A percentile compares a stretch with the other conserved stretches of the same genome.
These are phyloP conservation scores for Plectosphaerella sp. DNA, from an alignment of 2,329 filamentous ascomycete genomes.

Conservation along the genomic window DNA sequence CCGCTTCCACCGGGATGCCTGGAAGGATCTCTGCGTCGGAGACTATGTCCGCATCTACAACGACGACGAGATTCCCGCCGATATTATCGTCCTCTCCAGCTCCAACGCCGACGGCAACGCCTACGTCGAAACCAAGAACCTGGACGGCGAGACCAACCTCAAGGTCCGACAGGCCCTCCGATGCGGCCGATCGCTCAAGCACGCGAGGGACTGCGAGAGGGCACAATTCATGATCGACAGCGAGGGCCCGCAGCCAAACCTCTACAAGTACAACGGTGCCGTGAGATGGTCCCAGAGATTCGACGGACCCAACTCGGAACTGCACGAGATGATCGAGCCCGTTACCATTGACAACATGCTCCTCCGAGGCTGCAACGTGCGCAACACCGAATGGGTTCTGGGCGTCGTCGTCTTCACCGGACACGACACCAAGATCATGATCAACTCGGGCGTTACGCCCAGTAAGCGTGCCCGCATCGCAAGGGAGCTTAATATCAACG, in stretches of 20 bases:
- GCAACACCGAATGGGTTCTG: slow-evolving; percentile 94
- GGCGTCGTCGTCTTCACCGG: slow-evolving; percentile 93
- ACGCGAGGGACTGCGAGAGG: slow-evolving; percentile 88
- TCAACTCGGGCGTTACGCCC: slow-evolving; percentile 93
- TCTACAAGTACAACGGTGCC: slow-evolving; percentile 91
- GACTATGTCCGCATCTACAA: slow-evolving; percentile 97
- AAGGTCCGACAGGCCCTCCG: slow-evolving; percentile 91
- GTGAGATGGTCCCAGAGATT: slow-evolving; percentile 77
- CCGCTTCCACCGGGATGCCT: slow-evolving; percentile 85
- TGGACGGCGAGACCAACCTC: slow-evolving; percentile 96
- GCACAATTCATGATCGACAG: slow-evolving; percentile 86
- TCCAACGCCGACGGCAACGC: slow-evolving; percentile 92
- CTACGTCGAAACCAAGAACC: slow-evolving; percentile 96
- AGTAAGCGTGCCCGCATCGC: slow-evolving; percentile 90
- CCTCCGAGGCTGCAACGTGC: slow-evolving; percentile 85
- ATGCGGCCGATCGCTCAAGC: slow-evolving; percentile 75
- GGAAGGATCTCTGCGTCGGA: slow-evolving; percentile 93
- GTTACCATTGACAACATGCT: slow-evolving; percentile 94
- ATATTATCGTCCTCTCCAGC: slow-evolving; percentile 87
- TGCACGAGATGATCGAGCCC: slow-evolving; percentile 81
- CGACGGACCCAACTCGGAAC: slow-evolving; percentile 55
- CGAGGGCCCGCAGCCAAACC: slow-evolving; percentile 84
- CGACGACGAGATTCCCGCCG: slow-evolving; percentile 90
- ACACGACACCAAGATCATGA: slow-evolving; percentile 98
- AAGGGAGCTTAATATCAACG: slow-evolving; percentile 93